phyloP scores from a whole-genome alignment of 1,284 basidiomycete genomes.

The Cryptococcus sp. region DNA sequence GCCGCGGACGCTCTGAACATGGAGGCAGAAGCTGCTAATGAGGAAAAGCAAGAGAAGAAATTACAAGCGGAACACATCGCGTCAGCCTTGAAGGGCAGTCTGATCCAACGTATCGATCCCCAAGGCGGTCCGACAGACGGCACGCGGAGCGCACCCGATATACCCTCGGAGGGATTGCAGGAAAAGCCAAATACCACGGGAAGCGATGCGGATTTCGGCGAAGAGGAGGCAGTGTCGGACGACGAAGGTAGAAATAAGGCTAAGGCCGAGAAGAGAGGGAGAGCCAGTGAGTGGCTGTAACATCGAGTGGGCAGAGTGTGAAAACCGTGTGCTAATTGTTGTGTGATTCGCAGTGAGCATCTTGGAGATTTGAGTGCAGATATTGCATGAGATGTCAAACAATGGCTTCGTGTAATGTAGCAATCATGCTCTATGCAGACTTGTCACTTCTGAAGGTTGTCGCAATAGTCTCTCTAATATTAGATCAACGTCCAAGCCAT shows the following conservation, averaged over 20 bases:
- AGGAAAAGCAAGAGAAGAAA: conserved; percentile 44
- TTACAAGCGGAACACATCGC: conserved; percentile 7
- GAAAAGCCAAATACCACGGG: conserved; percentile 16
- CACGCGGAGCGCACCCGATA: conserved; percentile 25
- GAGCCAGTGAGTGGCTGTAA: conserved; percentile 20
- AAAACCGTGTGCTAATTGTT: not conserved
- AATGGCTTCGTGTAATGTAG: not conserved
- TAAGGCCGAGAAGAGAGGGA: conserved; percentile 7
- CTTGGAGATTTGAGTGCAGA: conserved; percentile 23
- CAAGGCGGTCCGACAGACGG: conserved; percentile 23
- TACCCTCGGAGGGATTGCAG: conserved; percentile 5
- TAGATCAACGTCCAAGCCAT: not conserved
- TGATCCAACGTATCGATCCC: conserved; percentile 9
- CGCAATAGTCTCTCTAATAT: not conserved
- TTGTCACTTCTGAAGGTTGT: not conserved
- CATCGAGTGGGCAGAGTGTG: not conserved
- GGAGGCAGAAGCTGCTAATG: conserved; percentile 47
- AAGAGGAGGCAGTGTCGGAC: conserved; percentile 13
- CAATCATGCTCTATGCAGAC: not conserved
- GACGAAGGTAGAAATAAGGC: conserved; percentile 6
- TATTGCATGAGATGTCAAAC: not conserved
- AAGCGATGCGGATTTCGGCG: conserved; percentile 15
- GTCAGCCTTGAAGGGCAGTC: conserved; percentile 5
- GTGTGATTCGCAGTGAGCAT: conserved; percentile 23
- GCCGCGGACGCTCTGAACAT: conserved; percentile 46